Conservation (phyloP, 768 basidiomycete genomes). For the Amanita molliuscula region DNA sequence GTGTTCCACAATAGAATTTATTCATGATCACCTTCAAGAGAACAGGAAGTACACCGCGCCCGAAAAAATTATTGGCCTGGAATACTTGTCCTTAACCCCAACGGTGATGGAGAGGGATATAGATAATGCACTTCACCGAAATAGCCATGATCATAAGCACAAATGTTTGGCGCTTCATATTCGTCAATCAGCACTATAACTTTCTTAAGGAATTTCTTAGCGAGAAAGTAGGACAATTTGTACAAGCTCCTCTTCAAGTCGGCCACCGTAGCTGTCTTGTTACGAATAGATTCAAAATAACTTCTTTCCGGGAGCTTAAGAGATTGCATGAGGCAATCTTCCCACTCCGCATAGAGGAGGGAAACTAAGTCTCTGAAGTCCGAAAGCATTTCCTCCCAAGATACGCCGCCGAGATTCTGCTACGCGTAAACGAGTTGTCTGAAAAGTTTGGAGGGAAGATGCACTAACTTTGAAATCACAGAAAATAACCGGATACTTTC, state of each 20-base stretch:
- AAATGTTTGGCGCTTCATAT: too few species aligned
- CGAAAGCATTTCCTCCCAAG: conserved; percentile 11
- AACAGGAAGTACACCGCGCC: conserved; percentile 9
- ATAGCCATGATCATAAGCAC: conserved; percentile 10
- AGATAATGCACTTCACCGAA: conserved; percentile 9
- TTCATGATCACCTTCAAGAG: conserved; percentile 11
- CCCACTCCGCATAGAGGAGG: conserved; percentile 8
- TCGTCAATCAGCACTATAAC: conserved; percentile 11
- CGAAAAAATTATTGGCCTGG: conserved; percentile 10
- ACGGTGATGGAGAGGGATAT: conserved; percentile 8
- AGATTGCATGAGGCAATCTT: too few species aligned
- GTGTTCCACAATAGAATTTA: conserved; percentile 6
- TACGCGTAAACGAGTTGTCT: conserved; percentile 7
- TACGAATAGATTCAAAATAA: conserved; percentile 8
- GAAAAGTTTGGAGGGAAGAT: conserved; percentile 7
- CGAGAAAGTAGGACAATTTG: conserved; percentile 8
- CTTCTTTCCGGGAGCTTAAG: too few species aligned
- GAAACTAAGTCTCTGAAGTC: conserved; percentile 6
- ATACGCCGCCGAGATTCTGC: conserved; percentile 6
- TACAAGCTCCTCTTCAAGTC: conserved; percentile 4
- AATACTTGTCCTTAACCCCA: conserved; percentile 9
- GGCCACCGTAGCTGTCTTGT: conserved; percentile 4
- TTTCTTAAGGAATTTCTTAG: conserved; percentile 8
- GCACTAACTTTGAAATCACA: conserved; percentile 10
- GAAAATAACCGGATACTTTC: too few species aligned